Evolutionary conservation across 352 stramenopile genomes (phyloP).

Genomic region (Pythium biforme): DNA sequence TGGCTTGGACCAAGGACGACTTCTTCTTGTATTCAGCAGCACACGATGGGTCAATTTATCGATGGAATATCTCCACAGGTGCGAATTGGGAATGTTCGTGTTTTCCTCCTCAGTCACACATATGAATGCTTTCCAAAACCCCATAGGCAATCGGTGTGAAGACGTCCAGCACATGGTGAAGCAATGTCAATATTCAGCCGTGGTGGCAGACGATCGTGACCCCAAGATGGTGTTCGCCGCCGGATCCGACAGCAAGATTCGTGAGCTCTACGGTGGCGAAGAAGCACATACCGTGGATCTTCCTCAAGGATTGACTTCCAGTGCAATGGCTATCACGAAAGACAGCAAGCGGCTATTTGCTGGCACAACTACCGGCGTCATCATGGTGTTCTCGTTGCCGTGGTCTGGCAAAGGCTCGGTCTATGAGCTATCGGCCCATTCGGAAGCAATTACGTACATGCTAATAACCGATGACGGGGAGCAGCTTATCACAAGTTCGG

Average conservation of each 20-base stretch:
- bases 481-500: slow-evolving; percentile 47
- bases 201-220: slow-evolving; percentile 54
- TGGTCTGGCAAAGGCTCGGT: slow-evolving; percentile 34
- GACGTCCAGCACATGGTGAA: slow-evolving; percentile 77
- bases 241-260: slow-evolving; percentile 66
- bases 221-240: slow-evolving; percentile 48
- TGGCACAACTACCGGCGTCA: slow-evolving; percentile 55
- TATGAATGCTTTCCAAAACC: too few relatives aligned
- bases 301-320: slow-evolving; percentile 38
- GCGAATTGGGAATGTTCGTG: too few relatives aligned
- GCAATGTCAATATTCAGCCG: slow-evolving; percentile 66
- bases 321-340: slow-evolving; percentile 55
- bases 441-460: slow-evolving; percentile 61
- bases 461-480: slow-evolving; percentile 76
- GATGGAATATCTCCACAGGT: slow-evolving; percentile 58
- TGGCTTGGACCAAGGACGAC: slow-evolving; percentile 75
- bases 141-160: slow-evolving; percentile 55
- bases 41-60: slow-evolving; percentile 80
- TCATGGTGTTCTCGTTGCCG: slow-evolving; percentile 68
- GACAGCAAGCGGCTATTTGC: slow-evolving; percentile 66
- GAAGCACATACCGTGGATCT: slow-evolving; percentile 56
- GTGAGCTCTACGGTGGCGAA: slow-evolving; percentile 59
- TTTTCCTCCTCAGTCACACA: too few relatives aligned
- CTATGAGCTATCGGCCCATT: slow-evolving; percentile 55
- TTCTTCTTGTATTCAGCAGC: slow-evolving; percentile 72